phyloP scores from a whole-genome alignment of 805 yeast genomes.

The Schizosaccharomyces osmophilus region DNA sequence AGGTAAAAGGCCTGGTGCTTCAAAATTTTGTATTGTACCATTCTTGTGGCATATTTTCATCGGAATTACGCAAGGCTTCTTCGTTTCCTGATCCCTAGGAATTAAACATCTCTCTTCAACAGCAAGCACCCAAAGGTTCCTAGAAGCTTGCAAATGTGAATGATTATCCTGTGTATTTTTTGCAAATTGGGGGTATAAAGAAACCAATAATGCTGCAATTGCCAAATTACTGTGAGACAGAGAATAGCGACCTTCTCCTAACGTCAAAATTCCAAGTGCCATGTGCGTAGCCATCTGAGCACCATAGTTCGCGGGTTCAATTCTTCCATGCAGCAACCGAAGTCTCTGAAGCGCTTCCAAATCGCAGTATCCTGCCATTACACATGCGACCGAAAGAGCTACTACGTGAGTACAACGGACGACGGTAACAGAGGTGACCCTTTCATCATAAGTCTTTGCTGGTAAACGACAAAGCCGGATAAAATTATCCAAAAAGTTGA shows the following conservation, averaged over 20 bases:
- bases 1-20: neutral
- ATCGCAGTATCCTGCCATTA: constrained; percentile 86
- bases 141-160: constrained; percentile 56
- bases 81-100: constrained; percentile 25
- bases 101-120: constrained; percentile 64
- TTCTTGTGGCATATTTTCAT: neutral
- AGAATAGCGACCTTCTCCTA: constrained; percentile 85
- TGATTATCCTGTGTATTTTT: constrained; percentile 18
- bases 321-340: constrained; percentile 34
- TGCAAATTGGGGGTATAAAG: constrained; percentile 59
- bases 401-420: constrained; percentile 32
- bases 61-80: neutral
- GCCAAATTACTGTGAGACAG: constrained; percentile 38
- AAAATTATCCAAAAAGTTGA: constrained; percentile 30
- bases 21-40: neutral
- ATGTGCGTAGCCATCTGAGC: constrained; percentile 53
- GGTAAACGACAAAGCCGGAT: constrained; percentile 21
- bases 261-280: constrained; percentile 65
- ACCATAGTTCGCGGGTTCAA: constrained; percentile 26
- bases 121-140: constrained; percentile 78
- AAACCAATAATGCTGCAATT: constrained; percentile 41
- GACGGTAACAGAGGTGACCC: constrained; percentile 28
- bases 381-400: constrained; percentile 38
- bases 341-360: constrained; percentile 49
- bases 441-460: constrained; percentile 18